phyloP scores from a whole-genome alignment of 2,329 filamentous ascomycete species.

The Metarhizium album region DNA sequence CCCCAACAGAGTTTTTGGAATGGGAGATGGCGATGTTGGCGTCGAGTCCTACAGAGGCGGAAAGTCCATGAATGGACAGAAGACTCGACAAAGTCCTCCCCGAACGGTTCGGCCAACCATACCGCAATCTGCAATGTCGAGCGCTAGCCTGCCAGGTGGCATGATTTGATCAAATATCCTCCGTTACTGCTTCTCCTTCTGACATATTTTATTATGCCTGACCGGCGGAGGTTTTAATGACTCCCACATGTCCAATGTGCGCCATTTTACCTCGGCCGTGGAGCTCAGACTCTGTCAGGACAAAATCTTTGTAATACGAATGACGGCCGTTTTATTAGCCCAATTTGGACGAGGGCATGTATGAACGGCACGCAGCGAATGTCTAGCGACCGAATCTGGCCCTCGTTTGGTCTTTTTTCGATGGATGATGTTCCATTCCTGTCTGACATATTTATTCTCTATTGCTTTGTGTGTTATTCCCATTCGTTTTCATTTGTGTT shows the following conservation, averaged over 20 bases:
- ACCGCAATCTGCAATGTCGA: slow-evolving; percentile 15
- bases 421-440: slow-evolving; percentile 6
- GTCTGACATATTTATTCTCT: background rate
- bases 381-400: background rate
- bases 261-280: background rate
- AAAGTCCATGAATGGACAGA: background rate
- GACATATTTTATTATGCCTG: background rate
- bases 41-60: slow-evolving; percentile 1
- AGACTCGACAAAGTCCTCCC: slow-evolving; percentile 2
- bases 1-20: background rate
- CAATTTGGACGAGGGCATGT: background rate
- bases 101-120: background rate
- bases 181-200: background rate
- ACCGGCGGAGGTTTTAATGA: background rate
- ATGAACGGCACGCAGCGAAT: background rate
- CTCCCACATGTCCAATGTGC: background rate
- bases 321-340: slow-evolving; percentile 3
- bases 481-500: slow-evolving; percentile 4
- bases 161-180: slow-evolving; percentile 28
- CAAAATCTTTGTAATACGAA: slow-evolving; percentile 5
- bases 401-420: background rate
- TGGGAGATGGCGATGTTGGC: background rate
- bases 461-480: slow-evolving; percentile 7
- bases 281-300: background rate
- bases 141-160: slow-evolving; percentile 28